A percentile compares a stretch with the other conserved stretches of the same genome.
phyloP scores from a whole-genome alignment of 352 stramenopile genomes.

The Lagenidium giganteum region DNA sequence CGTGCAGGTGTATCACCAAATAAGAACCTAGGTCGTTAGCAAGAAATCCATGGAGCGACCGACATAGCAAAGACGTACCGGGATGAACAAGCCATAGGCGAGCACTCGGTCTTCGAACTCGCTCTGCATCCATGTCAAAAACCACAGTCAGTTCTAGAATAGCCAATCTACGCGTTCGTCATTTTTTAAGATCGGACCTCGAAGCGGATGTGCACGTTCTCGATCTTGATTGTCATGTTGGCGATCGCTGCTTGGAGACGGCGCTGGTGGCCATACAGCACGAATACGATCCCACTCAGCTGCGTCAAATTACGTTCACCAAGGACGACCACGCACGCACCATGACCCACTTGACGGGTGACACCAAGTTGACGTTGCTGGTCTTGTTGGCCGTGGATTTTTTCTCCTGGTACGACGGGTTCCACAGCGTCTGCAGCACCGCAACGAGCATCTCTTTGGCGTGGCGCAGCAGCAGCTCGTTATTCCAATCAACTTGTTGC shows the following conservation, averaged over 20 bases:
- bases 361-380: slow-evolving; percentile 25
- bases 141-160: neutral
- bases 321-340: slow-evolving; percentile 24
- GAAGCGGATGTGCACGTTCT: slow-evolving; percentile 61
- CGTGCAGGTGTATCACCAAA: too few relatives aligned
- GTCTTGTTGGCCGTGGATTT: slow-evolving; percentile 22
- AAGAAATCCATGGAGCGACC: neutral
- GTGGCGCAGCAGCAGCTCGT: slow-evolving; percentile 67
- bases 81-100: slow-evolving; percentile 54
- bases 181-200: slow-evolving; percentile 28
- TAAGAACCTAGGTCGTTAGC: neutral
- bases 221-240: slow-evolving; percentile 54
- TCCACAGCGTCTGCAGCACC: slow-evolving; percentile 43
- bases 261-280: slow-evolving; percentile 17
- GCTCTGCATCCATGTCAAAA: slow-evolving; percentile 33
- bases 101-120: slow-evolving; percentile 29
- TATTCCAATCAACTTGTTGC: slow-evolving; percentile 54
- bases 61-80: slow-evolving; percentile 21
- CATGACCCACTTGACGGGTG: slow-evolving; percentile 56
- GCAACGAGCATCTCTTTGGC: slow-evolving; percentile 57
- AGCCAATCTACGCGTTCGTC: too few relatives aligned
- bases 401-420: slow-evolving; percentile 14
- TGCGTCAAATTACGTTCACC: too few relatives aligned
- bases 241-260: slow-evolving; percentile 38
- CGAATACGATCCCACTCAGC: too few relatives aligned